These are phyloP conservation scores for Handroanthus guayacan DNA, from an alignment of 257 asterid genomes.

Conservation along the genomic window DNA sequence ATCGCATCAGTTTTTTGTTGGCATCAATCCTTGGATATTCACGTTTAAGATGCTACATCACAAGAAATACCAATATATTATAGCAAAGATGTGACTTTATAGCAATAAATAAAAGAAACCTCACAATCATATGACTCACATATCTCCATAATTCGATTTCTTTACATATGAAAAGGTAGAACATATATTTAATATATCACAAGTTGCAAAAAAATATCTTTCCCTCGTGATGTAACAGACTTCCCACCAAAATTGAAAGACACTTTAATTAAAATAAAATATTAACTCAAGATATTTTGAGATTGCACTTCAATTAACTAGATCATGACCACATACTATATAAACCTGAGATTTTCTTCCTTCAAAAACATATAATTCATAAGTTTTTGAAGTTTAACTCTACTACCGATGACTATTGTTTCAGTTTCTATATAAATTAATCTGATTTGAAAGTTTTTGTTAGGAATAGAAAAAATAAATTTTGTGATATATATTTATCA, in stretches of 20 bases:
- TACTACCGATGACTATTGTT: background rate
- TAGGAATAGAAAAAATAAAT: no score
- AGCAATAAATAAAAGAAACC: background rate
- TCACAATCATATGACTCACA: constrained; percentile 1
- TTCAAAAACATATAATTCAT: background rate
- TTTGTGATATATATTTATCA: no score
- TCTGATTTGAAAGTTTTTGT: no score
- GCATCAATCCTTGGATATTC: background rate
- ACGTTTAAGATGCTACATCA: background rate
- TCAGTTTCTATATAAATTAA: background rate
- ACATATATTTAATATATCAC: background rate
- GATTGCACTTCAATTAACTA: background rate
- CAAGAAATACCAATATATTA: background rate
- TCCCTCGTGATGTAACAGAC: background rate
- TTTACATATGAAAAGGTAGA: background rate
- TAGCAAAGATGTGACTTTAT: background rate
- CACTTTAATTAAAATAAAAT: background rate
- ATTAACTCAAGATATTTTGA: background rate
- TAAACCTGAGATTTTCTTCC: background rate
- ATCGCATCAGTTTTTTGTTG: no score
- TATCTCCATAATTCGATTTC: background rate
- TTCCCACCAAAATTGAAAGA: background rate
- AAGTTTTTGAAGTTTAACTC: background rate
- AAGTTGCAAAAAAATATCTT: constrained; percentile 7
- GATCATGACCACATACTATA: background rate